Conservation (phyloP, 192 early-diverging fungal species). For the Fimicolochytrium jonesii region DNA sequence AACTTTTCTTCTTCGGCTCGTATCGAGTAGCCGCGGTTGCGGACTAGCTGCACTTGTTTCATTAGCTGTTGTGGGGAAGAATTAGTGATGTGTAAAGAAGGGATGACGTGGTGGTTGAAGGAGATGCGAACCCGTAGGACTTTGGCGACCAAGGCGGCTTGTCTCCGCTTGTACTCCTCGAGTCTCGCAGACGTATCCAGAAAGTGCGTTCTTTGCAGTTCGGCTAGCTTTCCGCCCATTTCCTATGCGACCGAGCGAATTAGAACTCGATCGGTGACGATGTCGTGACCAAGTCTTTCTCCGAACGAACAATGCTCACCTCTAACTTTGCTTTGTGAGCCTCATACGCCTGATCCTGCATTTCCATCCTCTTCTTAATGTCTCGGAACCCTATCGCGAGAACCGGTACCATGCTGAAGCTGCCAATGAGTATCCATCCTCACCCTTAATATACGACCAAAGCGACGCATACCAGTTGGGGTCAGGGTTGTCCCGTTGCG, state of each 20-base stretch:
- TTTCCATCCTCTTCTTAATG: conserved; percentile 76
- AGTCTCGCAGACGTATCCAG: conserved; percentile 69
- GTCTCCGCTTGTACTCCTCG: conserved; percentile 73
- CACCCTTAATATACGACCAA: not conserved
- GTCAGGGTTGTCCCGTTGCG: conserved; percentile 83
- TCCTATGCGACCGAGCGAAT: conserved; percentile 41
- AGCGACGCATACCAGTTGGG: conserved; percentile 60
- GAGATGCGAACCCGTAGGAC: conserved; percentile 54
- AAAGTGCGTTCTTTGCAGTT: conserved; percentile 61
- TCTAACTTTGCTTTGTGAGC: conserved; percentile 69
- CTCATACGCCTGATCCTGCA: conserved; percentile 65
- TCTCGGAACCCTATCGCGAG: conserved; percentile 88
- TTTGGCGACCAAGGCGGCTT: conserved; percentile 70
- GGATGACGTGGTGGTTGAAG: not conserved
- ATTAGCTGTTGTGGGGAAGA: conserved; percentile 60
- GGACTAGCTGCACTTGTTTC: conserved; percentile 79
- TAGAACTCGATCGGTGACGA: not conserved
- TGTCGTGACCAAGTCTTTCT: not conserved
- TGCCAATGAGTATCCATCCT: not conserved
- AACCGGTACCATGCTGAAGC: conserved; percentile 79
- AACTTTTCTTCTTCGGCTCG: conserved; percentile 80
- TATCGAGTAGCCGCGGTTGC: conserved; percentile 76
- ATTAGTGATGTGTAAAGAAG: not conserved
- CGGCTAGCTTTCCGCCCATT: conserved; percentile 52
- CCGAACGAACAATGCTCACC: conserved; percentile 28